Evolutionary conservation across 2,329 filamentous ascomycete species (phyloP).

Genomic region (Penicillium occitanis): DNA sequence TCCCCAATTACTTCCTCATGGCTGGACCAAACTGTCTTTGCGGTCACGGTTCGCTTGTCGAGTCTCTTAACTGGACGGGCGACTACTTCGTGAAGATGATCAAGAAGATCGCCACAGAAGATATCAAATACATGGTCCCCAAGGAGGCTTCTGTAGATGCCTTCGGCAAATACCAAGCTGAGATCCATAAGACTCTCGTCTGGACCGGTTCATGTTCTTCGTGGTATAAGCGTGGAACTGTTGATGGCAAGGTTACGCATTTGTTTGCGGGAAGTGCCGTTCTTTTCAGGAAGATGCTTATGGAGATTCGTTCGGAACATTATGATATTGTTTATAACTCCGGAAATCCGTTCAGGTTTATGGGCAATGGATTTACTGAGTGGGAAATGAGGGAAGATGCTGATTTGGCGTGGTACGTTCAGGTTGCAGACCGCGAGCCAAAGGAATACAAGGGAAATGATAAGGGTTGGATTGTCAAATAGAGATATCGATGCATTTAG

Average conservation of each 20-base stretch:
- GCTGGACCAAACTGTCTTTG: conserved; percentile 31
- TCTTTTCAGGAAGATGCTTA: conserved; percentile 27
- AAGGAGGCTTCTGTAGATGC: conserved; percentile 37
- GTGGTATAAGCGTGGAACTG: conserved; percentile 39
- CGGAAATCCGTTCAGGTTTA: conserved; percentile 25
- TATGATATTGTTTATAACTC: conserved; percentile 25
- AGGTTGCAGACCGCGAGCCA: neutral
- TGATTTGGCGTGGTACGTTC: conserved; percentile 7
- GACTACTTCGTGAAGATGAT: conserved; percentile 36
- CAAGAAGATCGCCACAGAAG: conserved; percentile 33
- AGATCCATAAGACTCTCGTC: conserved; percentile 37
- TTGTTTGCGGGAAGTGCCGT: conserved; percentile 29
- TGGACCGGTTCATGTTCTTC: conserved; percentile 36
- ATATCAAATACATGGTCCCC: conserved; percentile 39
- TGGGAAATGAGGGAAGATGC: conserved; percentile 7
- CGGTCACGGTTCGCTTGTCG: conserved; percentile 32
- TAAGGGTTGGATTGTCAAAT: conserved; percentile 6
- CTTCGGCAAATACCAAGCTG: conserved; percentile 37
- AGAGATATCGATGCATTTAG: neutral
- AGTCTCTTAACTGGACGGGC: conserved; percentile 27
- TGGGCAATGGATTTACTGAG: conserved; percentile 25
- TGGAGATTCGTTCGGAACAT: conserved; percentile 26
- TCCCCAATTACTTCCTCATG: conserved; percentile 47
- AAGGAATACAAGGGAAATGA: conserved; percentile 3
- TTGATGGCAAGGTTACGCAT: conserved; percentile 22